phyloP scores from a whole-genome alignment of 139 green algal genomes.

The Coelastrella sp. region DNA sequence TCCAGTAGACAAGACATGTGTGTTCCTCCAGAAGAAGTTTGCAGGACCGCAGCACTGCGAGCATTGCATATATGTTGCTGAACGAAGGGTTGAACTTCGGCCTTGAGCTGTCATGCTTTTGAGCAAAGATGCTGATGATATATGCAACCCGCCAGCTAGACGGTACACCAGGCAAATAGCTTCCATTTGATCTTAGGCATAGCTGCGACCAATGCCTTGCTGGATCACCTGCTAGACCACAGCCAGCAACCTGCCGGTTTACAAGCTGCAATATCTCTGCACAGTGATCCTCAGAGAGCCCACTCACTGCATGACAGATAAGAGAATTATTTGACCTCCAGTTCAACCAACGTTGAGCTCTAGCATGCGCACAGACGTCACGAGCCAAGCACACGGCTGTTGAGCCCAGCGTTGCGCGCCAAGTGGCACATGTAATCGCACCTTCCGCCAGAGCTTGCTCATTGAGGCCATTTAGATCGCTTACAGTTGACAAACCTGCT shows the following conservation, averaged over 20 bases:
- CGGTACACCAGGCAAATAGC: no score
- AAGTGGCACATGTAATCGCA: neutral
- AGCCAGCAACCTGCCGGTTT: constrained; percentile 1
- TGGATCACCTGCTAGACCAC: constrained; percentile 36
- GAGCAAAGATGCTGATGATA: no score
- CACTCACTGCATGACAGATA: neutral
- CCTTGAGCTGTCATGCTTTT: neutral
- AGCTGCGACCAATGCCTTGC: neutral
- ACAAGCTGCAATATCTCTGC: constrained; percentile 20
- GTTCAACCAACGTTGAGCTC: no score
- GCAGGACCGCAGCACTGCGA: neutral
- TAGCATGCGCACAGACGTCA: neutral
- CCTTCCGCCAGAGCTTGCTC: constrained; percentile 6
- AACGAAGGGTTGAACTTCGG: neutral
- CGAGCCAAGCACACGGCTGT: neutral
- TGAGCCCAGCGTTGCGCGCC: neutral
- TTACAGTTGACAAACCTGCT: neutral
- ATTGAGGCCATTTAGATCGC: neutral
- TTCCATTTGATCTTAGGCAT: no score
- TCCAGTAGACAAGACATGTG: neutral
- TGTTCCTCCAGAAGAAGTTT: no score
- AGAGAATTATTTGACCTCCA: neutral
- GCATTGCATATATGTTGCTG: neutral
- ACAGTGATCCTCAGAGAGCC: neutral
- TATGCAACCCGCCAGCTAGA: no score